phyloP scores from a whole-genome alignment of 2,329 filamentous ascomycete species.

The Lithohypha guttulata region DNA sequence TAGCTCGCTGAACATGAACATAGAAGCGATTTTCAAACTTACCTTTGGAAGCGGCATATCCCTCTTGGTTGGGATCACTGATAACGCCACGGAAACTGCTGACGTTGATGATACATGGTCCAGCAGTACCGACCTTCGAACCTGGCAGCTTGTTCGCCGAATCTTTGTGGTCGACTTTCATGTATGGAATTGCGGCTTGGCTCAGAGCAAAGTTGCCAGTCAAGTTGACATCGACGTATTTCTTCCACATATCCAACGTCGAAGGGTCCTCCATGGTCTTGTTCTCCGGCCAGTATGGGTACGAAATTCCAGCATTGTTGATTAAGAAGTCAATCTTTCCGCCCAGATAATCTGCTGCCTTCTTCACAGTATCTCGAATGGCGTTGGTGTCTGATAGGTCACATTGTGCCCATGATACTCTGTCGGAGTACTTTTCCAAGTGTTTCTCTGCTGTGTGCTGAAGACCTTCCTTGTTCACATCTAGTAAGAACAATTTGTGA shows the following conservation, averaged over 20 bases:
- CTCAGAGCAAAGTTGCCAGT: constrained; percentile 37
- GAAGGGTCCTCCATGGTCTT: constrained; percentile 37
- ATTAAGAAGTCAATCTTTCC: constrained; percentile 31
- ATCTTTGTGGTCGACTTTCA: constrained; percentile 27
- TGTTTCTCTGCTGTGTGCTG: constrained; percentile 27
- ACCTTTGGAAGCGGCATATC: constrained; percentile 35
- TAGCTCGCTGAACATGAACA: background rate
- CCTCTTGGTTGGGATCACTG: constrained; percentile 39
- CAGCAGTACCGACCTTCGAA: constrained; percentile 15
- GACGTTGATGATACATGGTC: constrained; percentile 38
- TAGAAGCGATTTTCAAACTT: background rate
- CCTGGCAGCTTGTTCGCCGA: constrained; percentile 17
- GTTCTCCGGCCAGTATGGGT: constrained; percentile 33
- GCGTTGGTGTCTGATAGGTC: constrained; percentile 31
- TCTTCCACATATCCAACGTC: constrained; percentile 36
- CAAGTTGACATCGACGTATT: constrained; percentile 38
- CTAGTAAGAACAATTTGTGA: constrained; percentile 37
- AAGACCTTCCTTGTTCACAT: constrained; percentile 33
- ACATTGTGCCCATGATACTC: constrained; percentile 30
- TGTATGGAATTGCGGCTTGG: constrained; percentile 39
- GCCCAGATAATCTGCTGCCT: constrained; percentile 28
- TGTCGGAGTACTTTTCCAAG: constrained; percentile 24
- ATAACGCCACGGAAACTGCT: constrained; percentile 38
- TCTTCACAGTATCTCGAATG: constrained; percentile 28
- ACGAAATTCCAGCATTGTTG: constrained; percentile 31